phyloP scores from a whole-genome alignment of 2,329 filamentous ascomycete genomes.

The Aureobasidium vineae region DNA sequence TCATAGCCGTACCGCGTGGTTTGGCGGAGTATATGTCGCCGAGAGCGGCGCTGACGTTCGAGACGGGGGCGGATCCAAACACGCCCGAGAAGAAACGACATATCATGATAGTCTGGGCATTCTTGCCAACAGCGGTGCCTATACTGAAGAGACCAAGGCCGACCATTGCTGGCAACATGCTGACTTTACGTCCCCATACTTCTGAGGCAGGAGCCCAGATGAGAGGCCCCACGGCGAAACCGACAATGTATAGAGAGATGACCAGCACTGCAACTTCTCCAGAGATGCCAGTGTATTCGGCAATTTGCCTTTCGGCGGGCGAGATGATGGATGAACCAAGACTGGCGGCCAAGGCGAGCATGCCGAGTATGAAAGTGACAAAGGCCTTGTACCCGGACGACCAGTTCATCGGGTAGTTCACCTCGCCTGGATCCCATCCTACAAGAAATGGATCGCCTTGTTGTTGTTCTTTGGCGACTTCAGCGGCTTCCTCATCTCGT shows the following conservation, averaged over 20 bases:
- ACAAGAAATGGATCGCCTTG: conserved; percentile 33
- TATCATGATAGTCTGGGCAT: conserved; percentile 41
- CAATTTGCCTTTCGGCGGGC: conserved; percentile 47
- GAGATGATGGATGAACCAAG: conserved; percentile 54
- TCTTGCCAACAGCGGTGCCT: conserved; percentile 44
- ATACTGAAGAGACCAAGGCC: conserved; percentile 49
- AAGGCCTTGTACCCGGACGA: conserved; percentile 46
- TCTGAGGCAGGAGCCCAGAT: conserved; percentile 47
- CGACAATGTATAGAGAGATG: conserved; percentile 45
- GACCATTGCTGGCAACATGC: conserved; percentile 47
- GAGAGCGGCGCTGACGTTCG: conserved; percentile 46
- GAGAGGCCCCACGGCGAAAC: conserved; percentile 28
- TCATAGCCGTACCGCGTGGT: conserved; percentile 43
- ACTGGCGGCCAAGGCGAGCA: conserved; percentile 52
- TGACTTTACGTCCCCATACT: conserved; percentile 47
- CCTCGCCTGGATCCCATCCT: conserved; percentile 70
- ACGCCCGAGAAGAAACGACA: conserved; percentile 49
- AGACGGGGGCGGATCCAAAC: conserved; percentile 47
- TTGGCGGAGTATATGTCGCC: conserved; percentile 46
- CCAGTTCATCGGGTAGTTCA: conserved; percentile 55
- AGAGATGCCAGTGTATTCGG: conserved; percentile 45
- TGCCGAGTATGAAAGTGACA: conserved; percentile 51
- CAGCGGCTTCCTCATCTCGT: conserved; percentile 10
- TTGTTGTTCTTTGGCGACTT: conserved; percentile 5
- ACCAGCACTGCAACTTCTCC: conserved; percentile 47